Evolutionary conservation across 2,329 filamentous ascomycete species (phyloP), one percentile per base, ranked within the genome.

Genomic region (Talaromyces sp.): DNA sequence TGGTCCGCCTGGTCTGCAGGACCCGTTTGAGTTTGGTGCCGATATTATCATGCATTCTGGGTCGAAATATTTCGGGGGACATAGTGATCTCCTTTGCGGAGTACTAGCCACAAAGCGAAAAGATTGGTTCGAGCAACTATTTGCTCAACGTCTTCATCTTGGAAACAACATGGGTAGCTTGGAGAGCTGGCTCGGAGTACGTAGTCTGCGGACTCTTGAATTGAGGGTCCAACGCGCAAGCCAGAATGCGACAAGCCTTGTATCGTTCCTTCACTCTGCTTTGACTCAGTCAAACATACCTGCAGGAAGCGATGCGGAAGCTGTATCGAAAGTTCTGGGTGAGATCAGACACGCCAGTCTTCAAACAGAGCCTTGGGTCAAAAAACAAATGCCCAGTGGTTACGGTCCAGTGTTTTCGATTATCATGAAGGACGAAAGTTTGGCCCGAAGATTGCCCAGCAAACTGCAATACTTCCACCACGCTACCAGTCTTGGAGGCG

Each of bases 31-130:
- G 33, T 89, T 86, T 75, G 94, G 92, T 56, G 92, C 90, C 33
- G 94, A 98, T 78, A 79, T 93, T 0, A 86, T 97, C 39, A 90
- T 98, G 91, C 95, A 99, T 79, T 90, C 86, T 61, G 95, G 93
- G 3, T 97, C 93, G 19, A 99, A 98, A 83, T 99, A 98, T 79
- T 87, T 99, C 70, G 95, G 95, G 22, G 95, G 95, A 0, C 95
- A 99, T 80, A 94, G 90, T 69, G 95, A 99, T 79, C 85, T 98
- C 84, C 86, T 98, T 6, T 96, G 91, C 74, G 95, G 95, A 25
- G 89, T 96, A 19, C 80, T 99, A 33, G 86, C 87, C 0, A 85
- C 93, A 6, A 81, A 85, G 27, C 80, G 80, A 56, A 71, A 83
- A 60, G 82, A 82, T 4, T 91, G 89, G 89, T 76, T 87, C n/a